These are phyloP conservation scores for Zopfia rhizophila DNA, from an alignment of 2,329 filamentous ascomycete species.

Conservation along the genomic window DNA sequence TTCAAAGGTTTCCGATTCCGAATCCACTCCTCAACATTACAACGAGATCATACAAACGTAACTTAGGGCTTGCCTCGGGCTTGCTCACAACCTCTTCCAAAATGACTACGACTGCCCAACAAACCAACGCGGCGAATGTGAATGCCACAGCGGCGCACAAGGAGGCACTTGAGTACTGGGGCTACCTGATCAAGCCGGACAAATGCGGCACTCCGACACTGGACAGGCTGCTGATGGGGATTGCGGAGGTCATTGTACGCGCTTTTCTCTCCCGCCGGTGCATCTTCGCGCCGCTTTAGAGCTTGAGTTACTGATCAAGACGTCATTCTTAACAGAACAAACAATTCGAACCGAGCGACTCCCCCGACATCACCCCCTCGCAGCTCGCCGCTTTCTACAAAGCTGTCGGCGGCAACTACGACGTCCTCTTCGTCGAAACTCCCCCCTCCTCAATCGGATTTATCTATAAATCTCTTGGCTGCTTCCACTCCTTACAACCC, in stretches of 20 bases:
- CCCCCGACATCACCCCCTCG: constrained; percentile 58
- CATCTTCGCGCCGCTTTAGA: neutral
- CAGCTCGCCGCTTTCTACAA: constrained; percentile 63
- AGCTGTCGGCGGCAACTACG: constrained; percentile 58
- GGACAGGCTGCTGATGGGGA: constrained; percentile 57
- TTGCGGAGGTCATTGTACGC: constrained; percentile 58
- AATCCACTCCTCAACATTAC: no score
- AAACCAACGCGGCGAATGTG: constrained; percentile 31
- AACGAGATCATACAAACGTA: no score
- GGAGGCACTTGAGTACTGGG: constrained; percentile 62
- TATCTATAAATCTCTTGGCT: constrained; percentile 92
- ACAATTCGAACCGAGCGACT: constrained; percentile 56
- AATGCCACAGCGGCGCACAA: constrained; percentile 45
- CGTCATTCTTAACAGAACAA: constrained; percentile 47
- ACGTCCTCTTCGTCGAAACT: constrained; percentile 78
- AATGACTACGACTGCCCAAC: no score
- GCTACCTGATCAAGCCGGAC: constrained; percentile 62
- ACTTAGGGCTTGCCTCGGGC: no score
- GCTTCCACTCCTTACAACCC: constrained; percentile 86
- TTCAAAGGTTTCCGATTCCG: neutral
- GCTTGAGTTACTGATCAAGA: no score
- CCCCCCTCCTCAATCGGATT: constrained; percentile 81
- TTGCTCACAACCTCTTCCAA: no score
- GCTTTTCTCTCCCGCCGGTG: neutral
- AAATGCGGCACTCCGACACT: constrained; percentile 61